phyloP scores from a whole-genome alignment of 129 eudicot genomes.

The Artemisia tridentata region DNA sequence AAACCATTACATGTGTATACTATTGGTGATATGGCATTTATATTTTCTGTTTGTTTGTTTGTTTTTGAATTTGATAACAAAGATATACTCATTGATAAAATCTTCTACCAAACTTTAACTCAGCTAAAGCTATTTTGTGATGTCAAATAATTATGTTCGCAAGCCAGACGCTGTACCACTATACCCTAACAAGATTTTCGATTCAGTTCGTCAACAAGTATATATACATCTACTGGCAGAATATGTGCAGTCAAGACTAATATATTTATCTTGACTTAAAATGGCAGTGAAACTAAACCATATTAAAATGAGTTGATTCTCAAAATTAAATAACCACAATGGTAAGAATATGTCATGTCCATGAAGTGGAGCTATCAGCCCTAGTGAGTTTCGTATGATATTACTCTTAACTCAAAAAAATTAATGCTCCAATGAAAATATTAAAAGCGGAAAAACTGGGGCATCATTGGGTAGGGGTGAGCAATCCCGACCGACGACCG shows the following conservation, averaged over 20 bases:
- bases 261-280: background rate
- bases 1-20: background rate
- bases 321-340: background rate
- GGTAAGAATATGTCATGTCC: constrained; percentile 1
- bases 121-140: background rate
- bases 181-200: background rate
- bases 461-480: background rate
- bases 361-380: constrained; percentile 6
- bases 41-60: background rate
- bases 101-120: background rate
- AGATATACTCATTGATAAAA: background rate
- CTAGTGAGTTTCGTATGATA: background rate
- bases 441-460: constrained; percentile 4
- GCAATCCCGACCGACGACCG: too few relatives aligned
- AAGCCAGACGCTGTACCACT: background rate
- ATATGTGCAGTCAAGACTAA: constrained; percentile 1
- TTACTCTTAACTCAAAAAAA: background rate
- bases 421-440: constrained; percentile 9
- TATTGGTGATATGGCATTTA: constrained; percentile 3
- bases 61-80: background rate
- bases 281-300: constrained; percentile 5
- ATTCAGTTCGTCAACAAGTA: background rate
- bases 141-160: background rate
- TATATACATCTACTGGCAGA: constrained; percentile 3
- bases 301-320: constrained; percentile 6